Evolutionary conservation across 2,329 filamentous ascomycete species (phyloP).

Genomic region (Pseudocercospora fijiensis): DNA sequence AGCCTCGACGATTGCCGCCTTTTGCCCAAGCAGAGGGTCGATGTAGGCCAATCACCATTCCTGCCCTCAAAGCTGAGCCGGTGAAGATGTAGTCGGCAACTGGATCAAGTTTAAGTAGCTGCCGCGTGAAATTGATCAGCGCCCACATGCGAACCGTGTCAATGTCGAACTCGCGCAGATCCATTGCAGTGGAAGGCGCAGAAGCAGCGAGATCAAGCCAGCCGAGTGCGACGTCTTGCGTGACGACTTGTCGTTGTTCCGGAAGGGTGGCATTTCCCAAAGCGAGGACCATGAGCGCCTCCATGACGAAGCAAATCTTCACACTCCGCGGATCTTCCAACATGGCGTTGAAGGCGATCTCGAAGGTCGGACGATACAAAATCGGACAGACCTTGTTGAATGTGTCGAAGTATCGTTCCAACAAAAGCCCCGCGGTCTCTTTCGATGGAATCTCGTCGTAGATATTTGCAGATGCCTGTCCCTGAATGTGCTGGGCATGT

Average conservation of each 20-base stretch:
- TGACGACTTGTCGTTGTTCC: neutral
- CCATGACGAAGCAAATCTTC: conserved; percentile 2
- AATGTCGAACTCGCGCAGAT: conserved; percentile 1
- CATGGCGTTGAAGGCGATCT: neutral
- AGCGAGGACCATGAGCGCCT: neutral
- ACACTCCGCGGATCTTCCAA: neutral
- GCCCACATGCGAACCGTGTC: conserved; percentile 3
- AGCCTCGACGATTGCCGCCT: neutral
- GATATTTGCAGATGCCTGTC: neutral
- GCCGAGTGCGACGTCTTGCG: neutral
- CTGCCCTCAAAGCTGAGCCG: neutral
- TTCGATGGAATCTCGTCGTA: neutral
- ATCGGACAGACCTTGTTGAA: conserved; percentile 4
- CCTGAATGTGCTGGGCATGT: neutral
- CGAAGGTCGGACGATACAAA: neutral
- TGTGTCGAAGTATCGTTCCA: neutral
- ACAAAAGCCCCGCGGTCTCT: neutral
- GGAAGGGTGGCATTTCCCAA: neutral
- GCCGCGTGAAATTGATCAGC: neutral
- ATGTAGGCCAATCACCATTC: conserved; percentile 4
- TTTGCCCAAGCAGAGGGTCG: neutral
- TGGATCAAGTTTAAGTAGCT: neutral
- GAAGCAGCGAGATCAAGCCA: conserved; percentile 1
- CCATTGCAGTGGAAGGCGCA: neutral
- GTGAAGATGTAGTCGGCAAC: conserved; percentile 3